Percentiles rank a stretch among this genome's conserved stretches.
Conservation (phyloP, 306 rosid genomes). For the Glycine tomentella region DNA sequence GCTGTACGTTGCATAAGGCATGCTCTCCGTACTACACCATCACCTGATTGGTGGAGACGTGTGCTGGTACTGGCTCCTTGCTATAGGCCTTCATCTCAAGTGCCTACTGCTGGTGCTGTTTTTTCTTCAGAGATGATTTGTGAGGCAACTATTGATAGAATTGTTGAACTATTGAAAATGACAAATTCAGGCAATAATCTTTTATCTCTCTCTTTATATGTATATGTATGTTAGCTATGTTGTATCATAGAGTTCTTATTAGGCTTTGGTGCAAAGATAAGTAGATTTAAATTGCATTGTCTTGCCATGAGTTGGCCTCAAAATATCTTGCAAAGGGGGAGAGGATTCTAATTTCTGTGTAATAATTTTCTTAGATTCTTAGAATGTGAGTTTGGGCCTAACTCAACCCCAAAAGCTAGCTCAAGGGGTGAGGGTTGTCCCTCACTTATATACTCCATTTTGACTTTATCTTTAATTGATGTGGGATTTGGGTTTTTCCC, state of each 20-base stretch:
- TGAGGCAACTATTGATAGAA: conserved; percentile 92
- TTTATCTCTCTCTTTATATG: conserved; percentile 31
- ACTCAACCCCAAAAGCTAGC: no score
- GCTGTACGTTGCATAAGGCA: conserved; percentile 96
- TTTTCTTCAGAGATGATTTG: conserved; percentile 96
- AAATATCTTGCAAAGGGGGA: neutral
- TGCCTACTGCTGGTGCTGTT: conserved; percentile 88
- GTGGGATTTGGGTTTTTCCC: no score
- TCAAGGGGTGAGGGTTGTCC: no score
- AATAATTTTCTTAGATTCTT: no score
- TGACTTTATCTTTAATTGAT: no score
- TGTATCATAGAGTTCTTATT: conserved; percentile 28
- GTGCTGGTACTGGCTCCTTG: conserved; percentile 87
- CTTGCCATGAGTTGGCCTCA: neutral
- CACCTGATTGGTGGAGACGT: conserved; percentile 99
- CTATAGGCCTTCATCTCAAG: conserved; percentile 80
- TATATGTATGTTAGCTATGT: neutral
- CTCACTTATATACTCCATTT: no score
- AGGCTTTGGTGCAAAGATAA: conserved; percentile 12
- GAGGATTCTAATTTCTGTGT: neutral
- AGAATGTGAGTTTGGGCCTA: no score
- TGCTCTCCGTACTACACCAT: conserved; percentile 90
- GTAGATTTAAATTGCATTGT: conserved; percentile 31
- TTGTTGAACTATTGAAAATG: conserved; percentile 83
- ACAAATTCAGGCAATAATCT: conserved; percentile 84